phyloP scores from a whole-genome alignment of 2,329 filamentous ascomycete species.

The Penicillium sp. region DNA sequence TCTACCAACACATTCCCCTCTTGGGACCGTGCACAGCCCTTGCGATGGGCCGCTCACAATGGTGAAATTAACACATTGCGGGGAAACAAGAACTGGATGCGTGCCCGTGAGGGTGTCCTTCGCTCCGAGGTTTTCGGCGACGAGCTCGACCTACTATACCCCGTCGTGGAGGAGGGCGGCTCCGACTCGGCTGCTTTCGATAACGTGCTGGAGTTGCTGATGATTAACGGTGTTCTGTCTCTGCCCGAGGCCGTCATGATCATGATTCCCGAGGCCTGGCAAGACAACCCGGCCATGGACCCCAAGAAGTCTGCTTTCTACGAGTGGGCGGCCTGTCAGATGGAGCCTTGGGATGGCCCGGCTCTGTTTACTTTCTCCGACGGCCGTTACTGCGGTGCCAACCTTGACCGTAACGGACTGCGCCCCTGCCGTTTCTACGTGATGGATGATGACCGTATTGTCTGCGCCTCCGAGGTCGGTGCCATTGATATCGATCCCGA shows the following conservation, averaged over 20 bases:
- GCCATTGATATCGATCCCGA: slow-evolving; percentile 89
- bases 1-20: slow-evolving; percentile 98
- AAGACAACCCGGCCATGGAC: slow-evolving; percentile 87
- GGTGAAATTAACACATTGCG: slow-evolving; percentile 97
- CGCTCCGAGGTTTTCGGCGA: slow-evolving; percentile 89
- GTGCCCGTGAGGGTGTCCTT: slow-evolving; percentile 89
- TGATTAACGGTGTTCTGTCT: slow-evolving; percentile 92
- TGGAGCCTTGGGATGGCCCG: slow-evolving; percentile 98
- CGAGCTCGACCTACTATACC: slow-evolving; percentile 83
- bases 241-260: slow-evolving; percentile 96
- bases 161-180: slow-evolving; percentile 91
- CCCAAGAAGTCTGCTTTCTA: slow-evolving; percentile 95
- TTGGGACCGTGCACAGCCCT: slow-evolving; percentile 93
- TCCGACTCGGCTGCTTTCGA: slow-evolving; percentile 97
- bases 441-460: slow-evolving; percentile 92
- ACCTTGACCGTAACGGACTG: slow-evolving; percentile 90
- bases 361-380: slow-evolving; percentile 96
- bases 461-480: slow-evolving; percentile 94
- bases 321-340: slow-evolving; percentile 96
- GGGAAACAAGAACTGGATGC: slow-evolving; percentile 99
- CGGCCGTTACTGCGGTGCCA: slow-evolving; percentile 93
- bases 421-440: slow-evolving; percentile 96
- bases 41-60: slow-evolving; percentile 96
- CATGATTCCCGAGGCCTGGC: slow-evolving; percentile 97
- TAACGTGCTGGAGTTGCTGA: slow-evolving; percentile 88